A percentile compares a stretch with the other conserved stretches of the same genome.
phyloP scores from a whole-genome alignment of 1,139 yeast species.

The Williopsis jadinii region DNA sequence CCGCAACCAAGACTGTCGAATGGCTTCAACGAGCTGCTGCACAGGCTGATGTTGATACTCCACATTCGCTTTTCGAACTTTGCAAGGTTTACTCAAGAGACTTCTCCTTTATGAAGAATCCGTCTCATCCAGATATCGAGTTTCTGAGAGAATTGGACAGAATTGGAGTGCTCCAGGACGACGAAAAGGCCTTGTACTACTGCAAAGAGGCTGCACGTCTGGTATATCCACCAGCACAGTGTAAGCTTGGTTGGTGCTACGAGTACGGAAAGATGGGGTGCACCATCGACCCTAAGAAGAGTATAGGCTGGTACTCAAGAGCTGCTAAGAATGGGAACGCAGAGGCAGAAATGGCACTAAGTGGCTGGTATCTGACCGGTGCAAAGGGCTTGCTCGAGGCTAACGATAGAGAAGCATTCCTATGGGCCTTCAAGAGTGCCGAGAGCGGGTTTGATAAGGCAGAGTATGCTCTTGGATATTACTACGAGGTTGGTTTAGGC shows the following conservation, averaged over 20 bases:
- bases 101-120: slow-evolving; percentile 33
- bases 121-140: slow-evolving; percentile 21
- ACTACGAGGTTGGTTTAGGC: slow-evolving; percentile 76
- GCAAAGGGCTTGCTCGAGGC: slow-evolving; percentile 63
- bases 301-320: slow-evolving; percentile 84
- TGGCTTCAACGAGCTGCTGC: slow-evolving; percentile 55
- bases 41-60: slow-evolving; percentile 34
- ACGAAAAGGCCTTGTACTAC: slow-evolving; percentile 55
- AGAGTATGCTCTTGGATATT: slow-evolving; percentile 76
- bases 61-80: slow-evolving; percentile 56
- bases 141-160: slow-evolving; percentile 26
- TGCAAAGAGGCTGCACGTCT: slow-evolving; percentile 72
- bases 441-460: slow-evolving; percentile 78
- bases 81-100: slow-evolving; percentile 70
- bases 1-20: slow-evolving; percentile 40
- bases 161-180: slow-evolving; percentile 30
- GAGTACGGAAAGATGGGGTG: slow-evolving; percentile 79
- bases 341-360: slow-evolving; percentile 81
- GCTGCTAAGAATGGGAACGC: slow-evolving; percentile 74
- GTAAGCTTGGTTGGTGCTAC: slow-evolving; percentile 78
- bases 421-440: slow-evolving; percentile 87
- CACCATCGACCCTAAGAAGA: slow-evolving; percentile 58
- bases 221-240: slow-evolving; percentile 77
- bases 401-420: slow-evolving; percentile 71
- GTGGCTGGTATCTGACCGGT: slow-evolving; percentile 91